Conservation (phyloP, 176 grass and related monocot genomes). For the Oryza longistaminata region DNA sequence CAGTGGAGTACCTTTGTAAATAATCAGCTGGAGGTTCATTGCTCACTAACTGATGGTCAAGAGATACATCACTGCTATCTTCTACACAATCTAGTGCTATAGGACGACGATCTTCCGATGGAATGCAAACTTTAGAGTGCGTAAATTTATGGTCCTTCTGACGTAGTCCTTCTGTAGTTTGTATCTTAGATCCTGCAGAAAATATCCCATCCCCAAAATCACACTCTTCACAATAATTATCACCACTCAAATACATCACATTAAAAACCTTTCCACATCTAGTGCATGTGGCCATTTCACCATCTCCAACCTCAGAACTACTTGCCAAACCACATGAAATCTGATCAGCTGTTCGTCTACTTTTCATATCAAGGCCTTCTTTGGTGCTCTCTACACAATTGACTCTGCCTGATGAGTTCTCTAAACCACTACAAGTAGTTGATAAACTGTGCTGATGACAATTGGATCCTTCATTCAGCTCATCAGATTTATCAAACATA, state of each 20-base stretch:
- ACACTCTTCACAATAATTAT: conserved; percentile 59
- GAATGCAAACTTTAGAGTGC: conserved; percentile 18
- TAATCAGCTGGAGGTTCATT: conserved; percentile 27
- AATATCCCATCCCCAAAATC: conserved; percentile 25
- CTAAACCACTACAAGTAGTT: conserved; percentile 26
- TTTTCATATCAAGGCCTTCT: conserved; percentile 28
- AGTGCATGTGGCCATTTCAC: conserved; percentile 46
- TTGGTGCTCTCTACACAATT: conserved; percentile 34
- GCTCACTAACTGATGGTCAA: conserved; percentile 41
- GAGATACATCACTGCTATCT: conserved; percentile 25
- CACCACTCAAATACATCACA: conserved; percentile 29
- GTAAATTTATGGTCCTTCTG: conserved; percentile 30
- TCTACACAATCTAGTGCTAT: conserved; percentile 17
- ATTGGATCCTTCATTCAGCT: conserved; percentile 55
- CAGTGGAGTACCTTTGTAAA: neutral
- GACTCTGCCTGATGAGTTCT: conserved; percentile 11
- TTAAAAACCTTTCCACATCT: conserved; percentile 54
- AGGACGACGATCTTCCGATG: neutral
- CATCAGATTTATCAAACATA: conserved; percentile 82
- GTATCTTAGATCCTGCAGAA: neutral
- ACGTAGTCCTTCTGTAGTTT: conserved; percentile 24
- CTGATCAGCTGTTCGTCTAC: conserved; percentile 27
- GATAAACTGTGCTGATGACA: conserved; percentile 22
- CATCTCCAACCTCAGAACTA: conserved; percentile 15
- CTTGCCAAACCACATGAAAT: conserved; percentile 27